phyloP scores from a whole-genome alignment of 139 green algal genomes.

The Marvania coccoides region DNA sequence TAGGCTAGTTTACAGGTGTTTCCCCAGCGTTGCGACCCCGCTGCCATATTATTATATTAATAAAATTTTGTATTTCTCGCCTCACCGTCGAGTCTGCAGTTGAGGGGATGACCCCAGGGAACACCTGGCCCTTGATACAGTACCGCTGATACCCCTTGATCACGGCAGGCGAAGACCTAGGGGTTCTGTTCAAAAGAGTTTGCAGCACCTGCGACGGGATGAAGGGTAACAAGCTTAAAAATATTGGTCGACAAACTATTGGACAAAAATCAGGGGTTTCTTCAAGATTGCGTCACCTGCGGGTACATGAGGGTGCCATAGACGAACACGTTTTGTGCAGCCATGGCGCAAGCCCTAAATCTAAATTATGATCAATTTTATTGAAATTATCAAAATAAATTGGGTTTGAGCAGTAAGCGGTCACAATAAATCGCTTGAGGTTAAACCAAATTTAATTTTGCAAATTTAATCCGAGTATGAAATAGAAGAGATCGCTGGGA shows the following conservation, averaged over 20 bases:
- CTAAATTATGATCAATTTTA: no score
- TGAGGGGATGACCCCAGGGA: slow-evolving; percentile 52
- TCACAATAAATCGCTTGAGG: no score
- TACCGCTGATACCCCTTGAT: slow-evolving; percentile 50
- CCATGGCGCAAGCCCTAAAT: no score
- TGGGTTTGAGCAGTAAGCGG: no score
- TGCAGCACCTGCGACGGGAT: slow-evolving; percentile 38
- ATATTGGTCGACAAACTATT: no score
- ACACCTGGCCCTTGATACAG: slow-evolving; percentile 48
- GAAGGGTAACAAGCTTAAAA: background rate
- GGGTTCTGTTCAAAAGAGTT: slow-evolving; percentile 44
- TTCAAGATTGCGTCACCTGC: slow-evolving; percentile 8
- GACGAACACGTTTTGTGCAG: slow-evolving; percentile 28
- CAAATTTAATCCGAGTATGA: no score
- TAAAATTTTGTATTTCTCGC: background rate
- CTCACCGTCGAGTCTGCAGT: no score
- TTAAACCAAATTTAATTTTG: no score
- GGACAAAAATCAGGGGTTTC: background rate
- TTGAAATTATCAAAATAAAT: slow-evolving; percentile 1
- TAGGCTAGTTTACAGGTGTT: no score
- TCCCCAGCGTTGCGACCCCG: no score
- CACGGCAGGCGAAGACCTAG: slow-evolving; percentile 21
- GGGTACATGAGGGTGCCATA: slow-evolving; percentile 43
- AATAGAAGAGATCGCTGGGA: no score
- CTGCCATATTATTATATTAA: slow-evolving; percentile 1